Evolutionary conservation across 495 filamentous ascomycete species (phyloP).

Genomic region (Xylaria intraflava): DNA sequence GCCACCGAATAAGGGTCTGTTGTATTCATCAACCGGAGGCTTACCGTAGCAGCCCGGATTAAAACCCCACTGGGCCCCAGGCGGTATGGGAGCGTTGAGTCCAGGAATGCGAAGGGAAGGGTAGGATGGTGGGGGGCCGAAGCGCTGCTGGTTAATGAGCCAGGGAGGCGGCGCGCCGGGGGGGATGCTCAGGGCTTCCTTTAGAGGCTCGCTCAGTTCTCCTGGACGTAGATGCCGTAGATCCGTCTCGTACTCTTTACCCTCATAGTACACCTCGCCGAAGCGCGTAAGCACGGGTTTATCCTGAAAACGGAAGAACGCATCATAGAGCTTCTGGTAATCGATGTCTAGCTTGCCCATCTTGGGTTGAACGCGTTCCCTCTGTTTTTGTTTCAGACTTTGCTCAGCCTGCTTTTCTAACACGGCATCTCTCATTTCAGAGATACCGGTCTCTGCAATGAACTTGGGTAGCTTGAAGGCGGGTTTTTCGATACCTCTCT

Average conservation of each 20-base stretch:
- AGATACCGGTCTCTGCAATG: constrained; percentile 94
- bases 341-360: constrained; percentile 98
- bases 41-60: constrained; percentile 94
- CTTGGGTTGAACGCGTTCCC: constrained; percentile 90
- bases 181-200: constrained; percentile 90
- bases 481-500: constrained; percentile 90
- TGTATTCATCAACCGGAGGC: constrained; percentile 87
- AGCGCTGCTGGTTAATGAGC: constrained; percentile 93
- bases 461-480: constrained; percentile 92
- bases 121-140: constrained; percentile 89
- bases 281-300: constrained; percentile 92
- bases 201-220: constrained; percentile 81
- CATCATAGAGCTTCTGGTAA: constrained; percentile 95
- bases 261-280: constrained; percentile 97
- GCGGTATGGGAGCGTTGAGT: constrained; percentile 87
- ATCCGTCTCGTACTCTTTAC: constrained; percentile 97
- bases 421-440: constrained; percentile 95
- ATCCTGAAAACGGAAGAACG: constrained; percentile 94
- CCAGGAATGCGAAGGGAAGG: constrained; percentile 88
- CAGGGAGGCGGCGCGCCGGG: constrained; percentile 92
- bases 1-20: constrained; percentile 82
- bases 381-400: constrained; percentile 86
- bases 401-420: constrained; percentile 92
- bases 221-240: constrained; percentile 82
- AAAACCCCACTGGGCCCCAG: constrained; percentile 94